Evolutionary conservation across 768 basidiomycete genomes (phyloP), one percentile per base, ranked within the genome.

Genomic region (Kwoniella dejecticola): DNA sequence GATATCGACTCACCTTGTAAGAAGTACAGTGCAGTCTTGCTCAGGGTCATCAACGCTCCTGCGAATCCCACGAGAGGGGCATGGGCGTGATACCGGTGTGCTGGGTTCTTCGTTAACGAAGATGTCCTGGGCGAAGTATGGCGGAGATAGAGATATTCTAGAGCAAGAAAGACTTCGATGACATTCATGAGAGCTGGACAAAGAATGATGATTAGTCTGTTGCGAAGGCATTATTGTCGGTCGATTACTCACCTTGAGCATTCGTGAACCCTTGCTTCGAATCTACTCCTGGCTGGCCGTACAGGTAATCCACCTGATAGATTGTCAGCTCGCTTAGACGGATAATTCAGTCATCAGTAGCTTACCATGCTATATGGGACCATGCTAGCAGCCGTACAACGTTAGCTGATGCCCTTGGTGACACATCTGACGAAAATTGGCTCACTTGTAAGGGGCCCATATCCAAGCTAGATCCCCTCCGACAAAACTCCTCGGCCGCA

Each of bases 401-500:
- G n/a, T 48, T 21, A 54, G 40, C 21, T 26, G 29, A 23, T 53
- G n/a, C n/a, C n/a, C 24, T 31, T 15, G 11, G 19, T 13, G 31
- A 15, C 21, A n/a, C 15, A 23, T 12, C 3, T 17, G 52, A 21
- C 10, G 19, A 12, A 36, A n/a, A 23, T 15, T 4, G 44, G 53
- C 69, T 72, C 62, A 77, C 24, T 82, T 83, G 72, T 94, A 94
- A 1, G 90, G 90, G 60, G 83, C 81, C 92, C 91, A 95, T 44
- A 94, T 84, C 91, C 91, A 94, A 69, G 92, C 89, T 46, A 93
- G 81, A 77, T 93, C 90, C 2, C 92, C 92, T 0, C 89, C 91
- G 66, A 80, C 81, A 87, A 93, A 89, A 3, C 90, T 92, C 21
- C 90, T 84, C 19, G 91, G 91, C 36, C 91, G 23, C 17, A 63